Percentiles rank a stretch among this genome's conserved stretches.
phyloP scores from a whole-genome alignment of 1,284 basidiomycete species.

The Trichosporon sp. region DNA sequence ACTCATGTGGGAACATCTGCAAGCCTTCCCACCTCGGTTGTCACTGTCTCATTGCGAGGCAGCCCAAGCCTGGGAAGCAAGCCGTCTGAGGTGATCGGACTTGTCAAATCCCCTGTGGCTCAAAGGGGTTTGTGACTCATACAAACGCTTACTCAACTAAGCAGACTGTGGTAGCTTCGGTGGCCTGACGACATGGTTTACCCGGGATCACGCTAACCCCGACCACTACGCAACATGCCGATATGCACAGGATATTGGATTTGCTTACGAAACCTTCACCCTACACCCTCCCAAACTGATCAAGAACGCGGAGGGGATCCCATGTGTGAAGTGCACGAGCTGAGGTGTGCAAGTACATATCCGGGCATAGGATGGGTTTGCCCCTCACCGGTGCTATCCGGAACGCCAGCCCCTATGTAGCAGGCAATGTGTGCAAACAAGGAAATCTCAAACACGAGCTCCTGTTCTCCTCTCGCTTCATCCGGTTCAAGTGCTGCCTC shows the following conservation, averaged over 20 bases:
- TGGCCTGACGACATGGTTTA: neutral
- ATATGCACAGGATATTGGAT: neutral
- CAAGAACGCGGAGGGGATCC: too few species aligned
- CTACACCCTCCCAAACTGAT: too few species aligned
- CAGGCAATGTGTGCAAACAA: neutral
- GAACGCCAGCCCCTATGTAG: neutral
- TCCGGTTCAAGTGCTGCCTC: neutral
- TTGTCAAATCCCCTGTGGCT: neutral
- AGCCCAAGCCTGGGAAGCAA: neutral
- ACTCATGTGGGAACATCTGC: neutral
- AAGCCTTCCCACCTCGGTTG: neutral
- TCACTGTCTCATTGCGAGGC: conserved; percentile 2
- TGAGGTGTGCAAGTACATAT: too few species aligned
- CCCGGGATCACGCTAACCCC: neutral
- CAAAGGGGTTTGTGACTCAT: neutral
- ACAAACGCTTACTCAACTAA: neutral
- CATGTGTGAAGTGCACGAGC: too few species aligned
- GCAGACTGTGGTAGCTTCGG: neutral
- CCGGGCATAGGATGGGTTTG: too few species aligned
- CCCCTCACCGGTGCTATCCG: neutral
- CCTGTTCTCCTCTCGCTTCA: neutral
- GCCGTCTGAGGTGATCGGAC: neutral
- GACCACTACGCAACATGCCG: neutral
- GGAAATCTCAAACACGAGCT: neutral
- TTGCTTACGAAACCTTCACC: conserved; percentile 7